Evolutionary conservation across 768 basidiomycete species (phyloP).

Genomic region (Trametopsis cervina): DNA sequence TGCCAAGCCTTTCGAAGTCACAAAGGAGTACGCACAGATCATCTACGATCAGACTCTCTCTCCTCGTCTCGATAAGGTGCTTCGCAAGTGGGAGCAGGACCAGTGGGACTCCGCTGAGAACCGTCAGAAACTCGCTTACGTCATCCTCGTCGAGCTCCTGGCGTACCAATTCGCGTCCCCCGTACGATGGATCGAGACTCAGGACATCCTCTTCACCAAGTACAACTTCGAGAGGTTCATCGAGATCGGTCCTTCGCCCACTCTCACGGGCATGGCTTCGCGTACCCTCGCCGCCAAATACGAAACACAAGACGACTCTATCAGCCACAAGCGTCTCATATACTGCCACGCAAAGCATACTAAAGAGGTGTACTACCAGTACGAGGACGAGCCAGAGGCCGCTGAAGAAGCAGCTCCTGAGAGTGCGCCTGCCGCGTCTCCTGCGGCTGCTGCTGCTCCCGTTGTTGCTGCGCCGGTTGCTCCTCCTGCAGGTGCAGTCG

Average conservation of each 20-base stretch:
- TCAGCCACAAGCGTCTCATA: conserved; percentile 70
- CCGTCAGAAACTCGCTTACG: conserved; percentile 91
- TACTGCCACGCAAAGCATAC: conserved; percentile 92
- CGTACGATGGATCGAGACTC: conserved; percentile 99
- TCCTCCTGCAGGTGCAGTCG: conserved; percentile 54
- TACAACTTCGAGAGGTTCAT: conserved; percentile 91
- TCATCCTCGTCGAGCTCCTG: conserved; percentile 92
- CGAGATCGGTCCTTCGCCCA: conserved; percentile 94
- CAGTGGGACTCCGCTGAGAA: conserved; percentile 76
- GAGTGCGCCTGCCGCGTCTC: conserved; percentile 25
- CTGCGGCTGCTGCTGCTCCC: conserved; percentile 34
- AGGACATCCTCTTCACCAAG: conserved; percentile 84
- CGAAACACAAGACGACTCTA: conserved; percentile 82
- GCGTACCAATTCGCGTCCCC: conserved; percentile 99
- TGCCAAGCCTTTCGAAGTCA: conserved; percentile 78
- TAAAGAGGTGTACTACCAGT: conserved; percentile 97
- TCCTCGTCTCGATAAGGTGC: conserved; percentile 90
- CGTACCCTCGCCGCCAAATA: conserved; percentile 92
- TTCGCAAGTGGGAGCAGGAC: conserved; percentile 90
- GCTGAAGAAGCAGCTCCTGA: conserved; percentile 32
- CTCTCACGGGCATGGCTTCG: conserved; percentile 89
- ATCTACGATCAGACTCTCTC: conserved; percentile 97
- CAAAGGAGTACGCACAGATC: conserved; percentile 83
- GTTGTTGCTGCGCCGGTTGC: conserved; percentile 36
- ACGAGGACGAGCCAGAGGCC: conserved; percentile 74